These are phyloP conservation scores for Candida sanyaensis DNA, from an alignment of 1,139 yeast genomes.

Conservation along the genomic window DNA sequence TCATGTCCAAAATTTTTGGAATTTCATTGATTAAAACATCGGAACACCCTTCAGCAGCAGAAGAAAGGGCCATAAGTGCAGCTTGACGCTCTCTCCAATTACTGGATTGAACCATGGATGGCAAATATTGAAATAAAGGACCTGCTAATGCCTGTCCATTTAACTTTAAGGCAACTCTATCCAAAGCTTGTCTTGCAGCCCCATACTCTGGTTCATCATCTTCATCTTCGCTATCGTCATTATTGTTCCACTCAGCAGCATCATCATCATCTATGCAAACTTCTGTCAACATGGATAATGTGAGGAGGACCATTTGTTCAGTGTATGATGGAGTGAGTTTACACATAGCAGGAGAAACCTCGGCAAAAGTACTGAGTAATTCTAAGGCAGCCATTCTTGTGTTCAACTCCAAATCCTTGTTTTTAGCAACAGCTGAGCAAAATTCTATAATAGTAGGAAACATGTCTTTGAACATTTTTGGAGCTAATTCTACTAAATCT, in stretches of 20 bases:
- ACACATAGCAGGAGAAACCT: slow-evolving; percentile 95
- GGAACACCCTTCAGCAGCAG: slow-evolving; percentile 97
- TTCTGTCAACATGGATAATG: slow-evolving; percentile 87
- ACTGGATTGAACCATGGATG: slow-evolving; percentile 72
- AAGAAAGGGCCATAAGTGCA: slow-evolving; percentile 92
- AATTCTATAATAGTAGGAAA: slow-evolving; percentile 85
- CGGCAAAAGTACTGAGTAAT: slow-evolving; percentile 85
- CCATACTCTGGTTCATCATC: slow-evolving; percentile 87
- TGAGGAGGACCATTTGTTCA: slow-evolving; percentile 67
- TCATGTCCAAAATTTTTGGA: slow-evolving; percentile 77
- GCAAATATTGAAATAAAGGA: slow-evolving; percentile 83
- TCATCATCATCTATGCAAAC: slow-evolving; percentile 88
- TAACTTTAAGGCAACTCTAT: slow-evolving; percentile 80
- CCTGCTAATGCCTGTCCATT: slow-evolving; percentile 84
- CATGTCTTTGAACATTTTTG: slow-evolving; percentile 90
- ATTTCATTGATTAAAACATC: slow-evolving; percentile 85
- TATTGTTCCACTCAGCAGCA: slow-evolving; percentile 84
- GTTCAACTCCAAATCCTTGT: slow-evolving; percentile 73
- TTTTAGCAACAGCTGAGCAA: slow-evolving; percentile 77
- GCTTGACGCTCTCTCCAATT: slow-evolving; percentile 97
- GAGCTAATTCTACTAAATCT: slow-evolving; percentile 90
- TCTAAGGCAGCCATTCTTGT: slow-evolving; percentile 89
- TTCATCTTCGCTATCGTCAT: slow-evolving; percentile 74
- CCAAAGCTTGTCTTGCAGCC: slow-evolving; percentile 92
- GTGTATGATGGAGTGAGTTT: slow-evolving; percentile 75